Base-by-base conservation (phyloP, 352 stramenopile genomes). In the Blastocystis sp. region DNA sequence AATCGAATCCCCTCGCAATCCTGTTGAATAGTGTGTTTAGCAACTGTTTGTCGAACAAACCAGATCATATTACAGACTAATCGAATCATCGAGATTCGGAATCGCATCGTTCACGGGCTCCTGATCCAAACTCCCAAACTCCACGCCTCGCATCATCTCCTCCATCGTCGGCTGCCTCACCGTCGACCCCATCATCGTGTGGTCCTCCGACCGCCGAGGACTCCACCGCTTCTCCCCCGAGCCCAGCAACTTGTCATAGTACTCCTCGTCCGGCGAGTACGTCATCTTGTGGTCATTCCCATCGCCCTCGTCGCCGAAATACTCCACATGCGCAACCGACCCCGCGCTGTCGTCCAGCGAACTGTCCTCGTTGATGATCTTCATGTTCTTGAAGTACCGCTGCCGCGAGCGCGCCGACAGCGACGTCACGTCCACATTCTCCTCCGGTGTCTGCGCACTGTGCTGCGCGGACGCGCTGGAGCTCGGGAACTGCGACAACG, bases 351-450 rank as follows among this genome's bases (percentile, higher is more conserved):
- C 48, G 3, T 81, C 69, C 4, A 81, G 24, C 16, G 42, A 27
- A n/a, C 69, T 81, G 42, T 81, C 69, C 34, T 81, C 69, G 24
- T 64, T 65, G 2, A 81, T 4, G 27, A 81, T 81, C 29, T 63
- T 27, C 51, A 81, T 32, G 44, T 81, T 81, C 46, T 81, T 81
- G 42, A 64, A 64, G n/a, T 81, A 64, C 11, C 69, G 69, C 27
- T 64, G 27, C 14, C 69, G 16, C 36, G 69, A 63, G 29, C 48
- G 14, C n/a, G 69, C 69, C 18, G 69, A 81, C 2, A 81, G 48
- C 14, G 54, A 63, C 14, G 61, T 63, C 1, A 81, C 14, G 42
- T 81, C 69, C 2, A 21, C 38, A 16, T 14, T 63, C 32, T 48
- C 69, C n/a, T 81, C 69, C 29, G 34, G 14, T 14, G 53, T 36